These are phyloP conservation scores for Chalciporus piperatoides DNA, from an alignment of 1,284 basidiomycete species.

Conservation along the genomic window DNA sequence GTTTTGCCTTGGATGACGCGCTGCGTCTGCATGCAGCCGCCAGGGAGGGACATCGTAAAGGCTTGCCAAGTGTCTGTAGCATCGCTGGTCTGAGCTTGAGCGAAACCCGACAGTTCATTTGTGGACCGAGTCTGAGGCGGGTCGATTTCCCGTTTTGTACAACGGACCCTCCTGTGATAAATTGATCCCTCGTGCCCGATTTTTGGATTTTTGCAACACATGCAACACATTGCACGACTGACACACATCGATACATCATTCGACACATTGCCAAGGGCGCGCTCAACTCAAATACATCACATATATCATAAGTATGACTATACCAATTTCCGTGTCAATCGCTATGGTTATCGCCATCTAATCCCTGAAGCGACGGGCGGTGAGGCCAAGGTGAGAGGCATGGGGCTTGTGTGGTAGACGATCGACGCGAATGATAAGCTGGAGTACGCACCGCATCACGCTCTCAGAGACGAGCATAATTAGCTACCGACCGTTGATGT, in stretches of 20 bases:
- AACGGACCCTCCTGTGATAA: not conserved
- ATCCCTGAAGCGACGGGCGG: too few relatives aligned
- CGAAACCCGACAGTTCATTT: not conserved
- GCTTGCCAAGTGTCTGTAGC: conserved; percentile 8
- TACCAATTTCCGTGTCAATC: too few relatives aligned
- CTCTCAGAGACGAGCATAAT: not conserved
- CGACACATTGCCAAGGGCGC: too few relatives aligned
- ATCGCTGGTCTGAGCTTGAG: conserved; percentile 8
- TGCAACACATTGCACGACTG: too few relatives aligned
- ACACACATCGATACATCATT: too few relatives aligned
- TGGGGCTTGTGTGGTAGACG: not conserved
- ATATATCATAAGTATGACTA: too few relatives aligned
- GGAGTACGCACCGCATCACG: not conserved
- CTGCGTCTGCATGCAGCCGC: conserved; percentile 13
- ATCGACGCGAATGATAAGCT: not conserved
- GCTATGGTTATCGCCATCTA: too few relatives aligned
- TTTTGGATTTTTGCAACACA: too few relatives aligned
- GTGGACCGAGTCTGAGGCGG: not conserved
- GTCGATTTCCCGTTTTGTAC: not conserved
- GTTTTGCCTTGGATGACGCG: conserved; percentile 21
- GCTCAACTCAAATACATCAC: too few relatives aligned
- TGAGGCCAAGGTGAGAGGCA: too few relatives aligned
- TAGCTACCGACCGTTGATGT: not conserved
- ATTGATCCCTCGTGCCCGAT: too few relatives aligned
- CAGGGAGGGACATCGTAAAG: conserved; percentile 9